Evolutionary conservation across 2,329 filamentous ascomycete species (phyloP).

Genomic region (Thermoascus crustaceus): DNA sequence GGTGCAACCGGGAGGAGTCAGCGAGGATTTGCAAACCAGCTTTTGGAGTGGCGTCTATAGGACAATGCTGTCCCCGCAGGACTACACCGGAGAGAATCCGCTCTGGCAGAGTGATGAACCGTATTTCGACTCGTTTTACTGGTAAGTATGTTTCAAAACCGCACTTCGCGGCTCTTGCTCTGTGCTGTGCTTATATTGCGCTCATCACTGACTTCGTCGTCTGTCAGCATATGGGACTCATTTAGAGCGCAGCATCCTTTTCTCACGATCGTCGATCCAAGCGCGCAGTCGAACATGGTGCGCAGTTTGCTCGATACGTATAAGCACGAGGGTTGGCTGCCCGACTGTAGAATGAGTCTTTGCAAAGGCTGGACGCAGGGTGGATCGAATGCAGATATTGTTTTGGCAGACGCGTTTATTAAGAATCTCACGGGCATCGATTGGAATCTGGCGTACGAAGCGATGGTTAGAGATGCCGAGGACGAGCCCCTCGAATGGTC

Average conservation of each 20-base stretch:
- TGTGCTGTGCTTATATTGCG: too few relatives aligned
- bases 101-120: conserved; percentile 57
- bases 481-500: conserved; percentile 63
- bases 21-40: conserved; percentile 35
- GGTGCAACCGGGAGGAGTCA: conserved; percentile 47
- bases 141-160: conserved; percentile 29
- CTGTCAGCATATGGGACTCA: conserved; percentile 54
- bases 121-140: conserved; percentile 69
- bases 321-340: conserved; percentile 60
- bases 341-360: conserved; percentile 65
- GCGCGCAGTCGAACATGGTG: conserved; percentile 55
- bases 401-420: conserved; percentile 59
- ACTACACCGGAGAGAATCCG: conserved; percentile 65
- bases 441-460: conserved; percentile 60
- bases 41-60: conserved; percentile 65
- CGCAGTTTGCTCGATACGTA: conserved; percentile 65
- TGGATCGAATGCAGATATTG: conserved; percentile 62
- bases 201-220: conserved; percentile 9
- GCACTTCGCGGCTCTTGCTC: neutral
- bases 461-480: conserved; percentile 62
- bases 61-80: conserved; percentile 62
- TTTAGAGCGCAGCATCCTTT: conserved; percentile 63
- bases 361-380: conserved; percentile 64
- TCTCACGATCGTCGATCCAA: conserved; percentile 58
- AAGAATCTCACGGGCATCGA: conserved; percentile 59